Base-by-base conservation (phyloP, 2,329 filamentous ascomycete species). In the Thielaviopsis punctulata region DNA sequence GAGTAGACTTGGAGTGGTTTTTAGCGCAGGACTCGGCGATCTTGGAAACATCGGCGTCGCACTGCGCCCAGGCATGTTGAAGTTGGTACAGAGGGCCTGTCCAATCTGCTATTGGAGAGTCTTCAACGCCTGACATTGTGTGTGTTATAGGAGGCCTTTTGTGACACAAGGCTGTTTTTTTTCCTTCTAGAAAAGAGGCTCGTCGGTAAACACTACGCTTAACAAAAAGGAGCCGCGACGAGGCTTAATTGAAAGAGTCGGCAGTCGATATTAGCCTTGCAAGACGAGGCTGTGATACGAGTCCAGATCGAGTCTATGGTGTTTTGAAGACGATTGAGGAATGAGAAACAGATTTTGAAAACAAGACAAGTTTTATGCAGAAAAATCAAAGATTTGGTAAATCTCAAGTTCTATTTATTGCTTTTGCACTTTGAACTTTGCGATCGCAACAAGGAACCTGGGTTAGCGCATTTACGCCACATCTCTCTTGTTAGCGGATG, bases 11-110 rank as follows among this genome's bases (percentile, higher is more conserved):
- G 43, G 62, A 63, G 56, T 73, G 73, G 15, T 69, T 64, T 27
- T 62, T 60, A 21, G 60, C 58, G 59, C 74, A 76, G n/a, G 62
- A 60, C 18, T 59, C 58, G 55, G 66, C 70, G 55, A 76, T 65
- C 4, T 61, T 62, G 27, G 67, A 62, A 19, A 73, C 62, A 51
- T 71, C 68, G 15, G 66, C 61, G 39, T 64, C 62, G 55, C 71
- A 71, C 43, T 64, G 60, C n/a, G 25, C 36, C 52, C 56, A 55
- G 15, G 52, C 46, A 13, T 53, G 46, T 46, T 56, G 43, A 22
- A 54, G 53, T 8, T 23, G 36, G 45, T 52, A 56, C 21, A 57
- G 52, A n/a, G 52, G 52, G 12, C 23, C 41, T 2, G 55, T 53
- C 52, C 52, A 57, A 51, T 57, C 56, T 46, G 48, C 43, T 15